A percentile compares a stretch with the other conserved stretches of the same genome.
Conservation (phyloP, 2,329 filamentous ascomycete species). For the Hymenoscyphus fructigenus region DNA sequence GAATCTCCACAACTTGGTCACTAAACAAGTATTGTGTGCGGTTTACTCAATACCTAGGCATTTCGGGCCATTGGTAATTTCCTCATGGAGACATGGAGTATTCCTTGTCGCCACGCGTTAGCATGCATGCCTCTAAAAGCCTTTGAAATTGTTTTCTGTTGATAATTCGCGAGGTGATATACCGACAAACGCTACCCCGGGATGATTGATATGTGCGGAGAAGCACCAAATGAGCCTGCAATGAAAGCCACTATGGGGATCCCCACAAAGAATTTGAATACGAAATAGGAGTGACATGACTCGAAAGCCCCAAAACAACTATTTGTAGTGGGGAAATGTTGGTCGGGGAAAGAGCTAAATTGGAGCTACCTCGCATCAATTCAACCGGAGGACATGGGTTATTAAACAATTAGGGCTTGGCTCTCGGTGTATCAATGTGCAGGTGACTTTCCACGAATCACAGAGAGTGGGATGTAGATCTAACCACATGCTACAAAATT, state of each 20-base stretch:
- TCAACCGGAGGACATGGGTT: slow-evolving; percentile 1
- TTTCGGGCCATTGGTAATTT: not conserved
- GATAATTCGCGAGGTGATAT: not conserved
- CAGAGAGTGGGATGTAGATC: slow-evolving; percentile 13
- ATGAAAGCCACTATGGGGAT: not conserved
- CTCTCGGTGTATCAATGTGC: not conserved
- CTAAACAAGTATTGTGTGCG: not conserved
- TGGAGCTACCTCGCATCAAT: not conserved
- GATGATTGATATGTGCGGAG: not conserved
- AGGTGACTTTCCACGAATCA: slow-evolving; percentile 10
- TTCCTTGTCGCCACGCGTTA: not conserved
- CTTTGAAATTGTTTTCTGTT: not conserved
- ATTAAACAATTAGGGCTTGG: not conserved
- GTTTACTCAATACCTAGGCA: not conserved
- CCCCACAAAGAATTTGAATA: not conserved
- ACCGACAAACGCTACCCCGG: not conserved
- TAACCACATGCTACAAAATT: slow-evolving; percentile 3
- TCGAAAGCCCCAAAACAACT: not conserved
- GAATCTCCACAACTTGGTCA: slow-evolving; percentile 6
- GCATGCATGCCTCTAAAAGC: not conserved
- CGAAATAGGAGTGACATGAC: not conserved
- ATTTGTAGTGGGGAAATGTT: not conserved
- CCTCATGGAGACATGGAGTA: not conserved
- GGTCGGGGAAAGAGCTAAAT: not conserved
- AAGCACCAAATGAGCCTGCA: not conserved